Percentiles rank a stretch among this genome's conserved stretches.
phyloP scores from a whole-genome alignment of 2,329 filamentous ascomycete genomes.

The Endoconidiophora polonica region DNA sequence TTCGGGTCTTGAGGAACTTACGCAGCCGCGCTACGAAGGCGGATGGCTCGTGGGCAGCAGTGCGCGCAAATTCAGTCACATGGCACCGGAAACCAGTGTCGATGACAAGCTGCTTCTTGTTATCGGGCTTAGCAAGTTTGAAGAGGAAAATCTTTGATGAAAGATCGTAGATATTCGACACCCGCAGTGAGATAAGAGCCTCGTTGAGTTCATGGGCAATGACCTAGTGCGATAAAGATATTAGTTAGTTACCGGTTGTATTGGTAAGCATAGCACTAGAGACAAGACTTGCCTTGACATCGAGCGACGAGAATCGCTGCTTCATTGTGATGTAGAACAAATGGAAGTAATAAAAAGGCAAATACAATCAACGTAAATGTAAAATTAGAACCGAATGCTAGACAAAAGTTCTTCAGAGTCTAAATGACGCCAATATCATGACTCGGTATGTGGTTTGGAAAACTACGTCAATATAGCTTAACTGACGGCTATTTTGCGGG shows the following conservation, averaged over 20 bases:
- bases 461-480: too few relatives aligned
- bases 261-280: not conserved
- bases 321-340: constrained; percentile 39
- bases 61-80: constrained; percentile 75
- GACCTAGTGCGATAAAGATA: constrained; percentile 37
- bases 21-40: constrained; percentile 71
- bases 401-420: not conserved
- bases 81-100: constrained; percentile 95
- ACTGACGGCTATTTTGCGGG: too few relatives aligned
- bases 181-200: constrained; percentile 58
- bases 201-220: constrained; percentile 83
- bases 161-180: constrained; percentile 91
- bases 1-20: constrained; percentile 73
- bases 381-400: too few relatives aligned
- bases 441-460: too few relatives aligned
- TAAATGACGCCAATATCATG: too few relatives aligned
- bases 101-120: constrained; percentile 77
- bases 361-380: not conserved
- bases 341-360: not conserved
- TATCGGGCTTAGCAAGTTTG: constrained; percentile 82
- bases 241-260: constrained; percentile 1
- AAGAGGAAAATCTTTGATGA: constrained; percentile 89
- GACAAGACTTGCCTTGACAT: constrained; percentile 42
- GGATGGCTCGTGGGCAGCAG: constrained; percentile 70
- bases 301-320: constrained; percentile 63